Evolutionary conservation across 805 yeast genomes (phyloP), one percentile per base, ranked within the genome.

Genomic region (Myxozyma geophila): DNA sequence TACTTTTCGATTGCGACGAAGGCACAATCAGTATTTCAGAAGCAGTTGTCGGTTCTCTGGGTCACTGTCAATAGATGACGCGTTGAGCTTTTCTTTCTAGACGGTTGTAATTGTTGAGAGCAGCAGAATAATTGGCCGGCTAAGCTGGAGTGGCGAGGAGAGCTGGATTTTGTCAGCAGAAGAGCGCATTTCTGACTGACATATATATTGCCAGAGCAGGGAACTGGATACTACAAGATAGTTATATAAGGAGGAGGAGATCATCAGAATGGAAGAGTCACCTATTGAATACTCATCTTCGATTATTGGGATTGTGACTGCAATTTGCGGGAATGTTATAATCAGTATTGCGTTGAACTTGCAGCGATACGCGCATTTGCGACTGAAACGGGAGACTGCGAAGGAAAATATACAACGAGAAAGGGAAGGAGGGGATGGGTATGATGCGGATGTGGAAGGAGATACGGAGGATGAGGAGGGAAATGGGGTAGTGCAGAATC

Each of bases 261-360:
- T 28, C 28, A 10, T 28, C 28, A 28, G 7, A n/a, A 52, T 56
- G 59, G 59, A 56, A 19, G 63, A 49, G 41, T 13, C 23, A 13
- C 63, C 60, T 6, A 36, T 41, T 13, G 46, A 48, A 48, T 52
- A 53, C 36, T 52, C 69, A 15, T 46, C 60, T n/a, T 62, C 76
- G 15, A 53, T 68, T 33, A 66, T 74, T 6, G 81, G 81, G 2
- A 73, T 78, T 37, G 58, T 67, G 10, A 72, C 75, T 17, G 77
- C 81, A 10, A 72, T 77, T 19, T 41, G 72, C 1, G 82, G 80
- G 44, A 79, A 79, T 60, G 62, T 80, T 33, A 63, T 77, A 13
- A 75, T 80, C 39, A 70, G 73, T n/a, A 63, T 79, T 7, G 79
- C 82, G 2, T 69, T 80, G 7, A 78, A 79, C 56, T 63, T 79